These are phyloP conservation scores for Arctostaphylos glauca DNA, from an alignment of 148 eudicot species.

Conservation along the genomic window DNA sequence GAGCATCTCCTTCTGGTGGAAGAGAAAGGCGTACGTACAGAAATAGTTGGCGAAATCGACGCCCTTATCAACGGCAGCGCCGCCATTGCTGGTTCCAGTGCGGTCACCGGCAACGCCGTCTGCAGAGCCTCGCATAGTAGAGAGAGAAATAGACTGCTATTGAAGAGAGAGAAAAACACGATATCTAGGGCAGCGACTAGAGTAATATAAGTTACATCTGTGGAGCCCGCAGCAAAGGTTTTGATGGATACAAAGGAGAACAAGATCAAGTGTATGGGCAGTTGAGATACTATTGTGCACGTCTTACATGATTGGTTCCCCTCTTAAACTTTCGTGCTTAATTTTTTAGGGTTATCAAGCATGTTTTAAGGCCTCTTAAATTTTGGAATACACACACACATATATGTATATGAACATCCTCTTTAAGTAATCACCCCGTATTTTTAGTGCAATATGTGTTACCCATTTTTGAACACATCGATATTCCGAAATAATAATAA, in stretches of 20 bases:
- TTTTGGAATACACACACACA: background rate
- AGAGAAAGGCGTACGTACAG: constrained; percentile 89
- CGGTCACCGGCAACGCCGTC: constrained; percentile 34
- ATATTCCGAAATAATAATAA: no score
- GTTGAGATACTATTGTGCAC: background rate
- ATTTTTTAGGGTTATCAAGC: background rate
- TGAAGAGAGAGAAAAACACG: background rate
- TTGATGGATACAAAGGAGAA: background rate
- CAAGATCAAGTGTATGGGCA: background rate
- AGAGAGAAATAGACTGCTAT: background rate
- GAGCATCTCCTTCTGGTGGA: constrained; percentile 97
- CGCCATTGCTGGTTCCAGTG: constrained; percentile 25
- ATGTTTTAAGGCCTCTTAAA: background rate
- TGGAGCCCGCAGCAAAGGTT: background rate
- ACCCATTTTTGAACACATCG: no score
- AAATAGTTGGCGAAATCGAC: constrained; percentile 94
- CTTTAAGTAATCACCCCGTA: no score
- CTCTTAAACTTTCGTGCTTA: background rate
- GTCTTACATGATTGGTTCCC: background rate
- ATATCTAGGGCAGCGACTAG: constrained; percentile 10
- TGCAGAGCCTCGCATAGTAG: constrained; percentile 40
- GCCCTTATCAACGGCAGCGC: constrained; percentile 63
- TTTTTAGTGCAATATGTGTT: no score
- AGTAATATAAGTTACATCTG: background rate
- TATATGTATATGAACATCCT: no score